Percentiles rank a stretch among this genome's conserved stretches.
These are phyloP conservation scores for Oryza australiensis DNA, from an alignment of 176 grass and related monocot species.

Conservation along the genomic window DNA sequence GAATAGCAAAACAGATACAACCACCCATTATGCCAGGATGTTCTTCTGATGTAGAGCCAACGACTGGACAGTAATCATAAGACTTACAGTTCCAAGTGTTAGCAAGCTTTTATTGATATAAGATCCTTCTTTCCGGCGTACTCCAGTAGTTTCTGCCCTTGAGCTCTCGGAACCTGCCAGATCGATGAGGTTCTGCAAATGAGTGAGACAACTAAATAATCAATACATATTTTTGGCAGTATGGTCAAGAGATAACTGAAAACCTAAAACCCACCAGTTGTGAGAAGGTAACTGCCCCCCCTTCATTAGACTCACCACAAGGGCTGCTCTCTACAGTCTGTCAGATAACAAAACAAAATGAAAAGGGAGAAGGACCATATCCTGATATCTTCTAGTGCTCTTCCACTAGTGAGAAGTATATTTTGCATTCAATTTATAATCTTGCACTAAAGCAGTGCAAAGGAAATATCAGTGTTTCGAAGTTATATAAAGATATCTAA, in stretches of 20 bases:
- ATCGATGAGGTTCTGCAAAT: constrained; percentile 99
- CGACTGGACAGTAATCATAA: constrained; percentile 8
- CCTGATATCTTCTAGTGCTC: constrained; percentile 14
- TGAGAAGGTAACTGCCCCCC: constrained; percentile 87
- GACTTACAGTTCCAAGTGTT: constrained; percentile 91
- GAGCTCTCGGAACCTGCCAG: constrained; percentile 99
- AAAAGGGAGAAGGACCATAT: constrained; percentile 17
- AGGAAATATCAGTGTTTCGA: not conserved
- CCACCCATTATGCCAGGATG: not conserved
- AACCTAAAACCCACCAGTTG: constrained; percentile 68
- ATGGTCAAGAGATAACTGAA: not conserved
- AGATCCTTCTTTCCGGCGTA: constrained; percentile 98
- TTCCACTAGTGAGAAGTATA: constrained; percentile 27
- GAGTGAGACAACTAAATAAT: constrained; percentile 52
- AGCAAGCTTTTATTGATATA: constrained; percentile 99
- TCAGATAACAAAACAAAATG: constrained; percentile 24
- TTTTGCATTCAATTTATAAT: not conserved
- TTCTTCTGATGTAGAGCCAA: not conserved
- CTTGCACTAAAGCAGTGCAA: not conserved
- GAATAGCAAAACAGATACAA: not conserved
- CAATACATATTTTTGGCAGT: constrained; percentile 37
- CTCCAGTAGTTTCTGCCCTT: constrained; percentile 95
- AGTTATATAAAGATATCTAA: constrained; percentile 24
- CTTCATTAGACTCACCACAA: constrained; percentile 75
- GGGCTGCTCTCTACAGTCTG: constrained; percentile 98